phyloP scores from a whole-genome alignment of 1,139 yeast genomes.

The Candida freyschussii region DNA sequence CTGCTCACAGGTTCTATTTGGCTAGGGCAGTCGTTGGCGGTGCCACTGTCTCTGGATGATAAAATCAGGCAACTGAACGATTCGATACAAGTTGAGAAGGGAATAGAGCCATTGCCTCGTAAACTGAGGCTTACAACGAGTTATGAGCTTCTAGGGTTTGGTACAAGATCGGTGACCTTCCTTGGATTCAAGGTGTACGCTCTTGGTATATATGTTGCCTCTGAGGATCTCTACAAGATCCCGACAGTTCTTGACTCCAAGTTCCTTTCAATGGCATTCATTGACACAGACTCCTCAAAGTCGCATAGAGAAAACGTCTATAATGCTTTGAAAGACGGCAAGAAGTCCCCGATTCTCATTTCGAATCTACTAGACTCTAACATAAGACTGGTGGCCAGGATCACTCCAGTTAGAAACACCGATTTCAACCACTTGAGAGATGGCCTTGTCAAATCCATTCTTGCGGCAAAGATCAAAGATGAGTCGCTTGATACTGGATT shows the following conservation, averaged over 20 bases:
- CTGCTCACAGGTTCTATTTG: neutral
- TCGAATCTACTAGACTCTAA: slow-evolving; percentile 54
- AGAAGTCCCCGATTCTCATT: slow-evolving; percentile 49
- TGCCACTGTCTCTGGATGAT: slow-evolving; percentile 8
- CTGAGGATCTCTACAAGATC: slow-evolving; percentile 47
- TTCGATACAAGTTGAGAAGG: slow-evolving; percentile 19
- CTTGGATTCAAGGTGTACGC: slow-evolving; percentile 83
- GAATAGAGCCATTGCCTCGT: slow-evolving; percentile 24
- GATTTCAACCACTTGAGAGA: slow-evolving; percentile 86
- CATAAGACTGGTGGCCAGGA: slow-evolving; percentile 62
- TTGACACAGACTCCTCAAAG: slow-evolving; percentile 28
- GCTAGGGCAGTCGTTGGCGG: neutral
- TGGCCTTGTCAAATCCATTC: slow-evolving; percentile 72
- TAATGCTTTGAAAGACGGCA: slow-evolving; percentile 54
- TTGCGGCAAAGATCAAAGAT: slow-evolving; percentile 31
- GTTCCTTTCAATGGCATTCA: slow-evolving; percentile 31
- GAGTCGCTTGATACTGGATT: slow-evolving; percentile 44
- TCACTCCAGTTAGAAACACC: slow-evolving; percentile 84
- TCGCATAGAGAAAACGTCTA: slow-evolving; percentile 46
- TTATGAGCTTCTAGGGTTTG: slow-evolving; percentile 57
- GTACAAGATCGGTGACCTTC: slow-evolving; percentile 79
- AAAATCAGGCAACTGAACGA: slow-evolving; percentile 3
- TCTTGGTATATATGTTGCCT: slow-evolving; percentile 70
- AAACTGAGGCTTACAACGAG: slow-evolving; percentile 10
- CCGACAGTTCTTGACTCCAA: slow-evolving; percentile 41